Conservation (phyloP, 345 rosid genomes). For the Hibiscus tridactylites region DNA sequence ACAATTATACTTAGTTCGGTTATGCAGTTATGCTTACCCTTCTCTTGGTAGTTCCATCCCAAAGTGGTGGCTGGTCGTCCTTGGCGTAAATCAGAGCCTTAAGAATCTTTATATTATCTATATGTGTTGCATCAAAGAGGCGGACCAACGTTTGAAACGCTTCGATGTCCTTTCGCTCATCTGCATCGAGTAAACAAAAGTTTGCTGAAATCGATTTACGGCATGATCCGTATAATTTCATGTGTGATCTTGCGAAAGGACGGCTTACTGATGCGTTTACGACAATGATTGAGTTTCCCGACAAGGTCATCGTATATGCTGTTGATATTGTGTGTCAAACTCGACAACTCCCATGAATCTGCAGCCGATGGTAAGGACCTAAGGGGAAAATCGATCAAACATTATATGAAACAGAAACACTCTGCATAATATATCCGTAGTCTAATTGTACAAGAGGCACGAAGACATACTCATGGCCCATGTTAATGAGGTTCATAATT, state of each 20-base stretch:
- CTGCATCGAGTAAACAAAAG: background rate
- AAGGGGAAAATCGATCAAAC: background rate
- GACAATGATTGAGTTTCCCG: conserved; percentile 28
- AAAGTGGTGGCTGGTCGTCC: conserved; percentile 46
- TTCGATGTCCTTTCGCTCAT: conserved; percentile 36
- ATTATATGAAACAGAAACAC: background rate
- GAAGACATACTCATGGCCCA: conserved; percentile 43
- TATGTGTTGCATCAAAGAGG: conserved; percentile 44
- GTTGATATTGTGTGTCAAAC: conserved; percentile 51
- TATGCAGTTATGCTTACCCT: conserved; percentile 22
- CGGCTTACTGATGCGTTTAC: conserved; percentile 35
- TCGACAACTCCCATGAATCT: conserved; percentile 64
- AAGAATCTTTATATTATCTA: conserved; percentile 60
- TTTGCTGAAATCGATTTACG: background rate
- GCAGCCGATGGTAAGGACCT: conserved; percentile 35
- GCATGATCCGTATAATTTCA: background rate
- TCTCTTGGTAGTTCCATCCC: conserved; percentile 40
- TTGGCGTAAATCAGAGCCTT: conserved; percentile 42
- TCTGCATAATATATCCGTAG: no score
- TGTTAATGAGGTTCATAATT: conserved; percentile 34
- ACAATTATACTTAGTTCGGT: no score
- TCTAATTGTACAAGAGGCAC: background rate
- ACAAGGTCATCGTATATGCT: conserved; percentile 36
- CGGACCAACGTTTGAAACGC: conserved; percentile 23
- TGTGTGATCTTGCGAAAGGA: background rate